A percentile compares a stretch with the other conserved stretches of the same genome.
phyloP scores from a whole-genome alignment of 2,329 filamentous ascomycete species.

The Penicillium sp. region DNA sequence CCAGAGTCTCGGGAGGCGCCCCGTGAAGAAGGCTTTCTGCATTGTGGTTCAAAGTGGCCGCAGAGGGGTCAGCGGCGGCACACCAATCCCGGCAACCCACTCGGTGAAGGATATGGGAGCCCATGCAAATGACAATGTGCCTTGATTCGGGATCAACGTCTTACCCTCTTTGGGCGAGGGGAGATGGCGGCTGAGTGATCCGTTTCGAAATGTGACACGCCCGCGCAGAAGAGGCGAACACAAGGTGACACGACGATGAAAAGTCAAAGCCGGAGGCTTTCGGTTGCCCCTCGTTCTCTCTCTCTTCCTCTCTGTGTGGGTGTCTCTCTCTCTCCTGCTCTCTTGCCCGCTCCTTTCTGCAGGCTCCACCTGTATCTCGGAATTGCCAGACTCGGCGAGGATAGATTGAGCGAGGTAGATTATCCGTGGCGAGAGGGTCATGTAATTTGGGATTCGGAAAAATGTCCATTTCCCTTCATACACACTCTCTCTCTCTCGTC shows the following conservation, averaged over 20 bases:
- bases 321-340: no score
- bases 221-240: not conserved
- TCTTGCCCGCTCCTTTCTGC: no score
- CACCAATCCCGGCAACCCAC: no score
- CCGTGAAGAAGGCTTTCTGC: slow-evolving; percentile 2
- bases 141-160: not conserved
- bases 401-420: not conserved
- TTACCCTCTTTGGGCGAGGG: slow-evolving; percentile 2
- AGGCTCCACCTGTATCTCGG: no score
- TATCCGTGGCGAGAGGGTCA: slow-evolving; percentile 7
- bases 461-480: no score
- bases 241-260: no score
- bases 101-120: not conserved
- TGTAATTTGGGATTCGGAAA: no score
- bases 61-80: not conserved
- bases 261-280: no score
- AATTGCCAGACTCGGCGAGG: slow-evolving; percentile 1
- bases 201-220: not conserved
- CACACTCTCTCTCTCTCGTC: no score
- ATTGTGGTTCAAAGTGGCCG: not conserved
- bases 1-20: not conserved
- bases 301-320: no score
- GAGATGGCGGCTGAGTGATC: slow-evolving; percentile 3
- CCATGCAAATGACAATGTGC: no score
- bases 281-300: no score